phyloP scores from a whole-genome alignment of 352 stramenopile species.

The Halophytophthora polymorphica region DNA sequence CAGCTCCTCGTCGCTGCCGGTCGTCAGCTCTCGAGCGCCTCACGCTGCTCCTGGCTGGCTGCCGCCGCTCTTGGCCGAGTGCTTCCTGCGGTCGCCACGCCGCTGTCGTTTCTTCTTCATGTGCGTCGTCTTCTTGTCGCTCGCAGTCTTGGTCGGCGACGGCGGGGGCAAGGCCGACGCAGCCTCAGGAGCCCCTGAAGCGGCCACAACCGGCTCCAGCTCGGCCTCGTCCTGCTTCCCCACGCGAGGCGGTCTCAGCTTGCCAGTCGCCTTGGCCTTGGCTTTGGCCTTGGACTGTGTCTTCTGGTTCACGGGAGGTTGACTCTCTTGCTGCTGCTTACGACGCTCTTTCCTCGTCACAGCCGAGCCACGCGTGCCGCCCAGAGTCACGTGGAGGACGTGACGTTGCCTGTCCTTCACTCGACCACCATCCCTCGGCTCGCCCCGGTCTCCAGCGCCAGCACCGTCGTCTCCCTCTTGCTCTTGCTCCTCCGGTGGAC shows the following conservation, averaged over 20 bases:
- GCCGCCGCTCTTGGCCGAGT: constrained; percentile 9
- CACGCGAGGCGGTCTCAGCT: neutral
- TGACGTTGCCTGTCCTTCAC: constrained; percentile 21
- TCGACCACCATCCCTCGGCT: neutral
- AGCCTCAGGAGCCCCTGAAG: constrained; percentile 9
- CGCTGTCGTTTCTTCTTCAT: constrained; percentile 30
- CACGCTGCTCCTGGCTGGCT: constrained; percentile 9
- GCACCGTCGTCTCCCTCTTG: constrained; percentile 8
- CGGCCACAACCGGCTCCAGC: neutral
- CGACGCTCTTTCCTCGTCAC: constrained; percentile 17
- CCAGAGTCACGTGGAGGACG: constrained; percentile 22
- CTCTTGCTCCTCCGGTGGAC: constrained; percentile 5
- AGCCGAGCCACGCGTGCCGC: constrained; percentile 4
- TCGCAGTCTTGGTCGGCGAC: constrained; percentile 6
- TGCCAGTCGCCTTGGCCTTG: constrained; percentile 12
- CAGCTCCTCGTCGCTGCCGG: too few species aligned
- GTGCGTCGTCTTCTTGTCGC: constrained; percentile 11
- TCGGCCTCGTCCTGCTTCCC: constrained; percentile 11
- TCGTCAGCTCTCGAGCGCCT: neutral
- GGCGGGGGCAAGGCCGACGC: constrained; percentile 4
- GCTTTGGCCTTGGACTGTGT: neutral
- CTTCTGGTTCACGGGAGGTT: neutral
- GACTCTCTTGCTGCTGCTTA: constrained; percentile 19
- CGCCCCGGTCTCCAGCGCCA: constrained; percentile 10
- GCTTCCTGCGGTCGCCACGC: constrained; percentile 13